Conservation (phyloP, 1,284 basidiomycete species). For the Sporisorium iseilematis-ciliati region DNA sequence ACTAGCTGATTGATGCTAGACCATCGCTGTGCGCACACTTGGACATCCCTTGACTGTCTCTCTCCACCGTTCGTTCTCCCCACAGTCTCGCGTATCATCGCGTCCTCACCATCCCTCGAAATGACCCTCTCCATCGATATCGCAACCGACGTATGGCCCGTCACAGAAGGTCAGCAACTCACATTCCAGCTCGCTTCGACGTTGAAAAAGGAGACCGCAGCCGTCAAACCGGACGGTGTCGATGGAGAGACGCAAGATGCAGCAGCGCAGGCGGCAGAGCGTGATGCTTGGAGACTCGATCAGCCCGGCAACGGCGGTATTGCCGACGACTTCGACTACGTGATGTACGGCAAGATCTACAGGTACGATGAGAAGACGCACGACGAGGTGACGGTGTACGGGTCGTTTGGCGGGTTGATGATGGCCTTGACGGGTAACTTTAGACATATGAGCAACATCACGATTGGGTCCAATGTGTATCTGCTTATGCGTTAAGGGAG, state of each 20-base stretch:
- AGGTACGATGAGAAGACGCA: constrained; percentile 90
- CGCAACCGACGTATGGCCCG: constrained; percentile 70
- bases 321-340: constrained; percentile 97
- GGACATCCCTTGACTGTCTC: background rate
- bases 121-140: constrained; percentile 82
- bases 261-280: constrained; percentile 70
- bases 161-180: constrained; percentile 77
- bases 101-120: constrained; percentile 75
- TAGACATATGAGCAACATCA: constrained; percentile 90
- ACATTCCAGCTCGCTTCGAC: constrained; percentile 82
- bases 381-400: constrained; percentile 90
- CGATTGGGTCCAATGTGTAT: constrained; percentile 92
- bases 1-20: background rate
- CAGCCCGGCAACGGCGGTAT: constrained; percentile 86
- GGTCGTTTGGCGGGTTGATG: constrained; percentile 94
- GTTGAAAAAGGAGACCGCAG: constrained; percentile 74
- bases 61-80: constrained; percentile 75
- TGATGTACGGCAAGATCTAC: constrained; percentile 99
- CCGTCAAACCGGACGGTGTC: constrained; percentile 65
- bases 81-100: constrained; percentile 62
- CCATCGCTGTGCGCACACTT: background rate
- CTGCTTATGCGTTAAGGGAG: constrained; percentile 78
- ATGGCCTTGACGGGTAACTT: constrained; percentile 94
- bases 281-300: constrained; percentile 87
- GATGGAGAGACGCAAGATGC: constrained; percentile 42